These are phyloP conservation scores for Nakazawaea sp. DNA, from an alignment of 805 yeast species.

Conservation along the genomic window DNA sequence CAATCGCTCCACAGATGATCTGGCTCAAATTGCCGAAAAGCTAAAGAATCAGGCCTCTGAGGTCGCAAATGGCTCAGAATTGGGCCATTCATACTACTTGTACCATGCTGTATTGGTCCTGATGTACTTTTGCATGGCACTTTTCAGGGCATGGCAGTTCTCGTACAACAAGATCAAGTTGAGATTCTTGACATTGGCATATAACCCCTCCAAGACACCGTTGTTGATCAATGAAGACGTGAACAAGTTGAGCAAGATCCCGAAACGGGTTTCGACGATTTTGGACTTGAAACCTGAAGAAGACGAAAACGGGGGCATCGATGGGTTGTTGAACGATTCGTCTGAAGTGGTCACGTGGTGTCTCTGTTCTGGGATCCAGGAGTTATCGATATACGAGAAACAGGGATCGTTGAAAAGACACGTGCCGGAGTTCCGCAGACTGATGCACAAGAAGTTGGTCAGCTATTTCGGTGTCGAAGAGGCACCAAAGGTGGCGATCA, in stretches of 20 bases:
- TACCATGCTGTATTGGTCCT: conserved; percentile 44
- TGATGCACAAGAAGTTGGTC: conserved; percentile 51
- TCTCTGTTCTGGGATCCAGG: conserved; percentile 76
- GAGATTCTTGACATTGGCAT: conserved; percentile 53
- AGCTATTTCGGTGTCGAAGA: conserved; percentile 68
- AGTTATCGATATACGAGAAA: conserved; percentile 70
- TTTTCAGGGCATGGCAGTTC: conserved; percentile 45
- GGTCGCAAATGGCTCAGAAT: too few species aligned
- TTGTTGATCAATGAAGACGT: conserved; percentile 84
- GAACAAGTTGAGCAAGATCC: conserved; percentile 63
- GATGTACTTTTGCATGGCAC: conserved; percentile 49
- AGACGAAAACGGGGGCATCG: conserved; percentile 85
- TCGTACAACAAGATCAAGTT: conserved; percentile 46
- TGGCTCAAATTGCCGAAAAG: too few species aligned
- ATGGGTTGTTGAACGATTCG: conserved; percentile 70
- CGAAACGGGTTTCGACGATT: conserved; percentile 71
- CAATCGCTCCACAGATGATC: too few species aligned
- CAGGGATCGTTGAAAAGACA: conserved; percentile 59
- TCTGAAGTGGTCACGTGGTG: conserved; percentile 85
- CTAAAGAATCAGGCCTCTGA: too few species aligned
- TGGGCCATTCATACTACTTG: conserved; percentile 22
- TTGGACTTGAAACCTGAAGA: conserved; percentile 66
- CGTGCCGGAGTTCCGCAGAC: conserved; percentile 48
- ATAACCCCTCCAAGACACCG: conserved; percentile 71
- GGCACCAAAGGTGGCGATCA: conserved; percentile 55